Base-by-base conservation (phyloP, 352 stramenopile genomes). In the Phytophthora pluvialis region DNA sequence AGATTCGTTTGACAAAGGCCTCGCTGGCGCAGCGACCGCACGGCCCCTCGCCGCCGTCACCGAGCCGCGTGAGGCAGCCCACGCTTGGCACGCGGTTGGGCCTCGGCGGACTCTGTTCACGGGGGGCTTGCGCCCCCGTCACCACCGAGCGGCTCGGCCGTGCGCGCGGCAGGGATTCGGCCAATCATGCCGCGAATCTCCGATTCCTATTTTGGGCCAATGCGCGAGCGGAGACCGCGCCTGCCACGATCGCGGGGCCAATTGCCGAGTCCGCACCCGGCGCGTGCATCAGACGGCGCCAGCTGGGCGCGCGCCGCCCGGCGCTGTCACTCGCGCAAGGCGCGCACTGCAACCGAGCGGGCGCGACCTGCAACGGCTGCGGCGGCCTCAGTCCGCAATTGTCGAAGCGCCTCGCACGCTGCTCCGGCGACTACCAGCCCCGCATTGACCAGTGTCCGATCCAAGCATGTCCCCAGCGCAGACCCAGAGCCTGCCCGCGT, bases 401-500 rank as follows among this genome's bases (percentile, higher is more conserved):
- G 73, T 63, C 73, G 42, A 67, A 55, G 55, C 45, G 45, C 51
- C 15, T 48, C 26, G 18, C 52, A 29, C 52, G 39, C n/a, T n/a
- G n/a, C n/a, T n/a, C n/a, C n/a, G n/a, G n/a, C n/a, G n/a, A n/a
- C n/a, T n/a, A n/a, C n/a, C n/a, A 33, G 38, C 56, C 28, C 49
- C 15, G 25, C 28, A 42, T 50, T 60, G 39, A 56, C 36, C 45
- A 64, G 26, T 58, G 52, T 49, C 46, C 40, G n/a, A 36, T 52
- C 12, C 45, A 35, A 63, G 16, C 38, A 79, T 71, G 66, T 5
- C 57, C 5, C 48, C 40, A 3, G 36, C 49, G 32, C 68, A 77
- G 51, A 79, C 73, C 12, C 77, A 82, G 72, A 86, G 72, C 40
- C 60, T 83, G 32, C 77, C 72, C 7, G 29, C 53, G 26, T 71